A percentile compares a stretch with the other conserved stretches of the same genome.
These are phyloP conservation scores for Metschnikowia similis DNA, from an alignment of 805 yeast genomes.

Conservation along the genomic window DNA sequence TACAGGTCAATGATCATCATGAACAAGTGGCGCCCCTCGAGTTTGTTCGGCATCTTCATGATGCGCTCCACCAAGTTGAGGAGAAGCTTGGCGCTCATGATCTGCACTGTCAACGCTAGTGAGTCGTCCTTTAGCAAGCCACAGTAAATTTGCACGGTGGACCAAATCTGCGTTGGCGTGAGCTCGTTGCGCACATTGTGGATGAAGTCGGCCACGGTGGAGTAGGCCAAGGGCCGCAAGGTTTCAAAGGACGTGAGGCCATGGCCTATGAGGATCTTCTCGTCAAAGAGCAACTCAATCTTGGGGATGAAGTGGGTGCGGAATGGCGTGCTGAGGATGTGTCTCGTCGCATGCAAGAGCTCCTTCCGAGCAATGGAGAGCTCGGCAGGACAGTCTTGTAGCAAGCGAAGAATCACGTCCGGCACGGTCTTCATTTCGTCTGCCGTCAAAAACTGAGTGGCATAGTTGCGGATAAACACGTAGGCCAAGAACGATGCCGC, in stretches of 20 bases:
- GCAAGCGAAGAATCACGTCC: slow-evolving; percentile 73
- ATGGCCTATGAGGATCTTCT: slow-evolving; percentile 81
- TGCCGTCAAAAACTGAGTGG: slow-evolving; percentile 51
- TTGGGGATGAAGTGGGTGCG: slow-evolving; percentile 79
- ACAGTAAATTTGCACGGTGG: slow-evolving; percentile 80
- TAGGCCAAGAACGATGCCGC: slow-evolving; percentile 94
- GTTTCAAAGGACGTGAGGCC: slow-evolving; percentile 91
- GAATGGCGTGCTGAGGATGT: slow-evolving; percentile 87
- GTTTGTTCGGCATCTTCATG: slow-evolving; percentile 72
- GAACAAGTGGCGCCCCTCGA: slow-evolving; percentile 78
- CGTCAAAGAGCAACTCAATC: slow-evolving; percentile 80
- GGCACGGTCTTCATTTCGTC: slow-evolving; percentile 62
- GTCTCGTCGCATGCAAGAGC: slow-evolving; percentile 88
- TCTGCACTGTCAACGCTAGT: slow-evolving; percentile 84
- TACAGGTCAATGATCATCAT: slow-evolving; percentile 85
- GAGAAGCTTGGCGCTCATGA: slow-evolving; percentile 90
- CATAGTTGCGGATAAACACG: slow-evolving; percentile 79
- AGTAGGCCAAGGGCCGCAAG: slow-evolving; percentile 86
- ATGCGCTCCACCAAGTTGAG: slow-evolving; percentile 86
- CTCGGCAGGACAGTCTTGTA: slow-evolving; percentile 96
- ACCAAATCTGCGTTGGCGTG: slow-evolving; percentile 78
- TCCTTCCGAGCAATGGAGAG: slow-evolving; percentile 89
- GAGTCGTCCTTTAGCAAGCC: slow-evolving; percentile 74
- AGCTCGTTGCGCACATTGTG: slow-evolving; percentile 86
- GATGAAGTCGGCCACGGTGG: slow-evolving; percentile 92